Conservation (phyloP, 164 flowering plant species). For the Brasenia schreberi region DNA sequence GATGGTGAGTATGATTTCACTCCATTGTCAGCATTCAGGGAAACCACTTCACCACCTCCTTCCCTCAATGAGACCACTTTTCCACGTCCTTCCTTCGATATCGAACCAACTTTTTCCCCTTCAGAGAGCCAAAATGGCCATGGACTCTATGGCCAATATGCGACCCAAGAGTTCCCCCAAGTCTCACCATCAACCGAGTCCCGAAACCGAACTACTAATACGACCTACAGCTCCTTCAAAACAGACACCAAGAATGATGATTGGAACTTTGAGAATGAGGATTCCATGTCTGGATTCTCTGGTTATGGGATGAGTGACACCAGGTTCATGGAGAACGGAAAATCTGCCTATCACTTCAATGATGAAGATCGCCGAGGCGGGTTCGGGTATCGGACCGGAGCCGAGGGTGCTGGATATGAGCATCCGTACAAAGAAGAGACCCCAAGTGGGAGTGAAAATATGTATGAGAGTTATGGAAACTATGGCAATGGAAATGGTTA, state of each 20-base stretch:
- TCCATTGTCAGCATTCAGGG: not conserved
- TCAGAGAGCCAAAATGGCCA: not conserved
- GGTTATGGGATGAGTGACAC: not conserved
- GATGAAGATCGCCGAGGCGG: not conserved
- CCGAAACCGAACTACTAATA: not conserved
- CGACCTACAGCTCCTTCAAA: not conserved
- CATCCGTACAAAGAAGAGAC: not conserved
- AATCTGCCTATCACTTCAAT: not conserved
- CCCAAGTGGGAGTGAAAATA: not conserved
- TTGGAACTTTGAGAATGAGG: not conserved
- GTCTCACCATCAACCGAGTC: not conserved
- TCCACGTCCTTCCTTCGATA: too few species aligned
- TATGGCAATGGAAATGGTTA: not conserved
- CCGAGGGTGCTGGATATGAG: not conserved
- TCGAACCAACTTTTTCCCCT: too few species aligned
- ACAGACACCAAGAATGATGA: not conserved
- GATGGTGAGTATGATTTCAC: not conserved
- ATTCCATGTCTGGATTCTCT: not conserved
- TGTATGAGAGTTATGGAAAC: not conserved
- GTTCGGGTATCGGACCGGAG: not conserved
- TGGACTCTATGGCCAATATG: not conserved
- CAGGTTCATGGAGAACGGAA: not conserved
- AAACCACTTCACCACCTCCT: not conserved
- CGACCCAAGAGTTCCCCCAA: not conserved
- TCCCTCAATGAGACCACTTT: not conserved